Evolutionary conservation across 176 grass and related monocot genomes (phyloP), one percentile per base, ranked within the genome.

Genomic region (Aegilops speltoides): DNA sequence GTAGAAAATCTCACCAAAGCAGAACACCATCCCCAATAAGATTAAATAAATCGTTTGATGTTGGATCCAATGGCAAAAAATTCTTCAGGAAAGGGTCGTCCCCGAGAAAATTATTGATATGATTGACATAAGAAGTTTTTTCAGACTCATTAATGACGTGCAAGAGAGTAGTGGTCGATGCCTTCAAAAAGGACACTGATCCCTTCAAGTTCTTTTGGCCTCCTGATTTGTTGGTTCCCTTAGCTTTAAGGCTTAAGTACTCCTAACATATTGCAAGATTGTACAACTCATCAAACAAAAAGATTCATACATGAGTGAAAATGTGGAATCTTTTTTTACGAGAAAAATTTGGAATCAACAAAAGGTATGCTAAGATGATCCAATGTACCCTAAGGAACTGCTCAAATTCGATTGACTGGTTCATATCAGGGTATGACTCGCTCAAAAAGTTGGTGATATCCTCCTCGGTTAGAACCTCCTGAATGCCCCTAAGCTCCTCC

Each of bases 91-190:
- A 98, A 61, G 90, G 10, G 19, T 98, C 96, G 50, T 98, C 96
- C 24, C 90, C 82, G 20, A 98, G 82, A 84, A 94, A 98, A 87
- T 94, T 95, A 43, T 98, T 98, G 85, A 98, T 98, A 70, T 98
- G 96, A 60, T 95, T 86, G 36, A 98, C 96, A 79, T 98, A 98
- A 63, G 96, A 98, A 72, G 76, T 66, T 81, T 98, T 98, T 80
- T 98, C 96, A 10, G 93, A 92, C 73, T 94, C 96, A 12, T 98
- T 98, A 69, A 98, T 98, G 33, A 93, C 90, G 37, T 98, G 96
- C 78, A 98, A 64, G 71, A 92, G 89, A 65, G 96, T 98, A 20
- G 96, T 98, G n/a, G 93, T 98, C 24, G 96, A 93, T 40, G 96
- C 88, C 81, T 95, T 98, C 86, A 98, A 86, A 89, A 98, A 98